Base-by-base conservation (phyloP, 805 yeast species). In the Candida nonsorbophila region DNA sequence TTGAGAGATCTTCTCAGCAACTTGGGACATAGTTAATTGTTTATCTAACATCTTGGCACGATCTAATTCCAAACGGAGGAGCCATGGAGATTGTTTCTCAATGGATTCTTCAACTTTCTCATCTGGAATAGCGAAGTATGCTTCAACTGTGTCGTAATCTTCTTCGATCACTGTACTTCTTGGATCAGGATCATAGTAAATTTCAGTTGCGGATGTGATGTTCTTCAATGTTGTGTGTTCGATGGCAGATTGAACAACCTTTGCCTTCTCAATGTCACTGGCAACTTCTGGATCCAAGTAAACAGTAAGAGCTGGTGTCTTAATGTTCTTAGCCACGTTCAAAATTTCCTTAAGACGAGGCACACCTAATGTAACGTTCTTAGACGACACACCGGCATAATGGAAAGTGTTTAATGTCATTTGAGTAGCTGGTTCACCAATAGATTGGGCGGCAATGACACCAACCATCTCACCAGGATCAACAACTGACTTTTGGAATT, bases 391-490 rank as follows among this genome's bases (percentile, higher is more conserved):
- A 80, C 96, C 96, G 11, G 96, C 96, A 69, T 85, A 87, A 69
- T 87, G 96, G 88, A 87, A 88, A 45, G 97, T 88, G 53, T 88
- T 88, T 62, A 88, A 72, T 3, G 97, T 88, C 97, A 88, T 88
- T 61, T 88, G 97, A 18, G 97, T 88, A 22, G 97, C 96, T 29
- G 97, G 97, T 56, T 88, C 97, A 68, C 97, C 97, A 62, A 88
- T 88, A 20, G 95, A 86, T 67, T 88, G 97, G 2, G 97, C 96
- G 30, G 97, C 97, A 50, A 88, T 74, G 29, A 88, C 94, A 69
- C 97, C 97, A 34, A 88, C 97, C 96, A 88, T 88, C 56, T 88
- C 97, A 71, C 97, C 97, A 4, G 97, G 95, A 40, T 88, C 90
- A 25, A 87, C 96, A 54, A 84, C 69, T 6, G 96, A 78, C 58